Conservation (phyloP, 345 rosid species). For the Arabis alpina region DNA sequence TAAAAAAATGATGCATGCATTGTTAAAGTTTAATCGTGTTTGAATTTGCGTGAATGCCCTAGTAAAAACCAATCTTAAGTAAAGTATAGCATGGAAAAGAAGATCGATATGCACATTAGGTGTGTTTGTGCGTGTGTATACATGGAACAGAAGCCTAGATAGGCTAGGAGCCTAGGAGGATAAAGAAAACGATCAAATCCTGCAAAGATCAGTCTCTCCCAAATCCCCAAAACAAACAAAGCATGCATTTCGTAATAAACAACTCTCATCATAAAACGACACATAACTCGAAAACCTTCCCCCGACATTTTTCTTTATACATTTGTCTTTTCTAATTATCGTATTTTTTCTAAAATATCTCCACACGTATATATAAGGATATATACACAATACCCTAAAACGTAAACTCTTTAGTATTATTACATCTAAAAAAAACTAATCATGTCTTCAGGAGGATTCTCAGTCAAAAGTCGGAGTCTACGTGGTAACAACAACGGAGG, state of each 20-base stretch:
- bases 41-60: too few relatives aligned
- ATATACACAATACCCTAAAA: constrained; percentile 26
- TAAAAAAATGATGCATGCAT: too few relatives aligned
- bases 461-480: constrained; percentile 53
- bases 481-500: constrained; percentile 40
- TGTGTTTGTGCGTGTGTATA: neutral
- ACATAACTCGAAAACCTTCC: constrained; percentile 40
- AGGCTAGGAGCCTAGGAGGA: neutral
- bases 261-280: constrained; percentile 45
- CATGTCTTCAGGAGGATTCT: constrained; percentile 47
- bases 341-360: neutral
- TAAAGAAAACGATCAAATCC: constrained; percentile 46
- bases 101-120: neutral
- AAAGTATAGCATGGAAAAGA: too few relatives aligned
- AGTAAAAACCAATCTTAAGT: too few relatives aligned
- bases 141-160: constrained; percentile 30
- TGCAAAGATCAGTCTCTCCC: constrained; percentile 43
- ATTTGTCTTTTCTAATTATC: neutral
- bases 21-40: too few relatives aligned
- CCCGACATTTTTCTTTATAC: constrained; percentile 34
- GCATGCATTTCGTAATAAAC: constrained; percentile 48
- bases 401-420: constrained; percentile 5
- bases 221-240: constrained; percentile 43
- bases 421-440: neutral
- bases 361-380: neutral